Evolutionary conservation across 306 rosid genomes (phyloP), one percentile per base, ranked within the genome.

Genomic region (Vachellia collinsii): DNA sequence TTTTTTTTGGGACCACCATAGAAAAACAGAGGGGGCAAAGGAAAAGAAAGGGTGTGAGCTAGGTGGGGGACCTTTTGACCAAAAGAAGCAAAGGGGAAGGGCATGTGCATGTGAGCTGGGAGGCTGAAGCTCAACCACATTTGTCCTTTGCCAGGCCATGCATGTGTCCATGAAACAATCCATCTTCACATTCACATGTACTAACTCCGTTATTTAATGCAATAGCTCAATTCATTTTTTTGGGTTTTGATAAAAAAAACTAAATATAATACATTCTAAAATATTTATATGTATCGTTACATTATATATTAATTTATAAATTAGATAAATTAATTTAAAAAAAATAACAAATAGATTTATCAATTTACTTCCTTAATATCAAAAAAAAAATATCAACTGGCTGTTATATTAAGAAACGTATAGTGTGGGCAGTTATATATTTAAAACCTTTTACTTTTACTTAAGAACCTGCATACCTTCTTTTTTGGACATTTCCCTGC

Each of bases 61-160:
- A 29, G 75, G 1, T 8, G 87, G 61, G 61, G 83, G 47, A 82
- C 84, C 75, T 79, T 83, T 83, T 87, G 91, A 89, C 95, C 81
- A 69, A 76, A 81, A 83, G 70, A 78, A 77, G 79, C 65, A 83
- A 85, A 51, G 69, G 70, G 43, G 74, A 62, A 70, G 61, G 36
- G 82, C 90, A 87, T 75, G 87, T 85, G 89, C 93, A 79, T 74
- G 78, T 79, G 87, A 58, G 75, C 75, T 44, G 59, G 61, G 19
- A 14, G 4, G 8, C n/a, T 53, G 20, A 36, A 37, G 36, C 66
- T 74, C 77, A 37, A 22, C 37, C 51, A 22, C 48, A 72, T 42
- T 72, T 16, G 70, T 67, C 22, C 73, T 63, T 67, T 7, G 62
- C 10, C 17, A 0, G 50, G 65, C 74, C 82, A 66, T 76, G 36